Percentiles rank a stretch among this genome's conserved stretches.
Evolutionary conservation across 2,329 filamentous ascomycete species (phyloP).

Genomic region (Paraphaeosphaeria minitans): DNA sequence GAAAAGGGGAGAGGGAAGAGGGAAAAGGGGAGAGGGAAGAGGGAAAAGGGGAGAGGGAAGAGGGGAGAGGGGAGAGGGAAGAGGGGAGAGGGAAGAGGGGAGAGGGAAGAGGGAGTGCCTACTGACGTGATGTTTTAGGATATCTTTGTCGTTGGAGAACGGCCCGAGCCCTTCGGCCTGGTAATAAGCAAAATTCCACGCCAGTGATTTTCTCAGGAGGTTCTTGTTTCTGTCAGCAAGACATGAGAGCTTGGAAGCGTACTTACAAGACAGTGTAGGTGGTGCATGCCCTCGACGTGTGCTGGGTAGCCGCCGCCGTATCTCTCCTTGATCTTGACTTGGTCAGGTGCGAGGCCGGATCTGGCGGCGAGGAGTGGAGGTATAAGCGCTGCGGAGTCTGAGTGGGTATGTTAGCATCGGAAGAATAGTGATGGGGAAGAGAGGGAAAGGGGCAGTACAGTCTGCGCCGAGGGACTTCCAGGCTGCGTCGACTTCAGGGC

Average conservation of each 20-base stretch:
- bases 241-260: neutral
- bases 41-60: neutral
- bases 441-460: constrained; percentile 47
- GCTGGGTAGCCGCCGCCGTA: constrained; percentile 65
- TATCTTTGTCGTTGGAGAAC: constrained; percentile 60
- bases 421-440: neutral
- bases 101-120: constrained; percentile 34
- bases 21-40: no score
- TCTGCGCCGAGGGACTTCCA: constrained; percentile 61
- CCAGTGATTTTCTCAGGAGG: constrained; percentile 62
- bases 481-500: constrained; percentile 62
- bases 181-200: constrained; percentile 66
- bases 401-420: neutral
- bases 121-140: constrained; percentile 64
- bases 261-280: constrained; percentile 62
- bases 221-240: constrained; percentile 49
- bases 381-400: constrained; percentile 52
- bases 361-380: constrained; percentile 53
- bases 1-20: no score
- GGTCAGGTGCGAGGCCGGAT: constrained; percentile 59
- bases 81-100: neutral
- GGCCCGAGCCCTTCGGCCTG: constrained; percentile 56
- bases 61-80: no score
- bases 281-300: constrained; percentile 62
- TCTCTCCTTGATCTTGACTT: constrained; percentile 61